These are phyloP conservation scores for Hypoxylon sp. DNA, from an alignment of 2,329 filamentous ascomycete genomes.

Conservation along the genomic window DNA sequence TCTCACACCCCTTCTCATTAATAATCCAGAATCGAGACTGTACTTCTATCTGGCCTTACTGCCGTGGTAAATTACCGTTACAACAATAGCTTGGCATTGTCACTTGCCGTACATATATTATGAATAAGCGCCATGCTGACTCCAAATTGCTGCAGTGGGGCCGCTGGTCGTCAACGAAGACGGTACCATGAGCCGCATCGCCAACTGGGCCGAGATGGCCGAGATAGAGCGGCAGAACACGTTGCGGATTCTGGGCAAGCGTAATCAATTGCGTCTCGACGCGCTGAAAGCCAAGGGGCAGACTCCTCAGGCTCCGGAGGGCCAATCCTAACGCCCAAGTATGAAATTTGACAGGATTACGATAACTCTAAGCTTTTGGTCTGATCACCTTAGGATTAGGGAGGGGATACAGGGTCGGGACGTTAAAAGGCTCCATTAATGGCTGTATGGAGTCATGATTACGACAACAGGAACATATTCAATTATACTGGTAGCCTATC, in stretches of 20 bases:
- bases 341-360: too few species aligned
- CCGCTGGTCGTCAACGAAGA: conserved; percentile 81
- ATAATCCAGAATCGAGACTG: not conserved
- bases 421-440: not conserved
- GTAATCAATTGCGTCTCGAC: conserved; percentile 74
- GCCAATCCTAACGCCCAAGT: too few species aligned
- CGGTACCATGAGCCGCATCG: conserved; percentile 76
- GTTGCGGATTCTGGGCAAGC: conserved; percentile 73
- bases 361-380: too few species aligned
- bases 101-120: not conserved
- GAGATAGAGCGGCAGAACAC: conserved; percentile 76
- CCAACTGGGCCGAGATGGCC: conserved; percentile 80
- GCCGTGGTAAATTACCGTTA: not conserved
- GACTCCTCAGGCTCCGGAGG: conserved; percentile 39
- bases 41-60: not conserved
- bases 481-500: not conserved
- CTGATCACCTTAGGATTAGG: too few species aligned
- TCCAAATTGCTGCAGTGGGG: conserved; percentile 61
- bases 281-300: conserved; percentile 61
- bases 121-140: conserved; percentile 17
- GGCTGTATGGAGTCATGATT: not conserved
- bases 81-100: too few species aligned
- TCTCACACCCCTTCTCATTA: not conserved
- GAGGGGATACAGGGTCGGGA: too few species aligned
- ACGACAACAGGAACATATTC: not conserved